These are phyloP conservation scores for Pedinophyceae sp. DNA, from an alignment of 139 green algal species.

Conservation along the genomic window DNA sequence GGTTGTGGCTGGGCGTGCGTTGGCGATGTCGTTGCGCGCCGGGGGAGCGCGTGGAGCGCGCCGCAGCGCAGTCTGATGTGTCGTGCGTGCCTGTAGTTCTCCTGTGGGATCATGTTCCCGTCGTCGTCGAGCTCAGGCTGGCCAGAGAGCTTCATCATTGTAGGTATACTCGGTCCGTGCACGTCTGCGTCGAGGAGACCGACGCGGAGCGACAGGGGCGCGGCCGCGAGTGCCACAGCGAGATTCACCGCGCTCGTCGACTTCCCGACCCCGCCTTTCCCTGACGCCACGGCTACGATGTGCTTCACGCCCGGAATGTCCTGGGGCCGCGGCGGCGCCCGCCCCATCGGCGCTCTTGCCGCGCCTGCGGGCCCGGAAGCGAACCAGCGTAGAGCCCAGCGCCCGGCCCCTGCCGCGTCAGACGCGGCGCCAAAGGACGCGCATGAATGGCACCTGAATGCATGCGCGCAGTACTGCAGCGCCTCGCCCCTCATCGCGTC, in stretches of 20 bases:
- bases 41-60: not conserved
- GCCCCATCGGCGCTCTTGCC: too few species aligned
- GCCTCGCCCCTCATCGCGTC: too few species aligned
- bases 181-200: constrained; percentile 86
- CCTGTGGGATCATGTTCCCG: constrained; percentile 33
- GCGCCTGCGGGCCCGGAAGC: too few species aligned
- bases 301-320: constrained; percentile 39
- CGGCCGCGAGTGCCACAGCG: constrained; percentile 51
- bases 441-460: too few species aligned
- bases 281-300: constrained; percentile 71
- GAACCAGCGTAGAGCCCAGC: too few species aligned
- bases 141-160: constrained; percentile 62
- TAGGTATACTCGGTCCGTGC: constrained; percentile 68
- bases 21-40: not conserved
- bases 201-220: constrained; percentile 35
- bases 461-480: too few species aligned
- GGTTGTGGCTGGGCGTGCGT: too few species aligned
- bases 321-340: not conserved
- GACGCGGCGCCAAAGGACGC: too few species aligned
- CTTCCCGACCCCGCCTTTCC: constrained; percentile 89
- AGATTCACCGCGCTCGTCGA: constrained; percentile 82
- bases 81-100: too few species aligned
- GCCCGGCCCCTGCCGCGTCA: too few species aligned
- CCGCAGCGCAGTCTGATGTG: too few species aligned
- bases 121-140: constrained; percentile 16